Evolutionary conservation across 2,329 filamentous ascomycete genomes (phyloP).

Genomic region (Chaetomium strumarium): DNA sequence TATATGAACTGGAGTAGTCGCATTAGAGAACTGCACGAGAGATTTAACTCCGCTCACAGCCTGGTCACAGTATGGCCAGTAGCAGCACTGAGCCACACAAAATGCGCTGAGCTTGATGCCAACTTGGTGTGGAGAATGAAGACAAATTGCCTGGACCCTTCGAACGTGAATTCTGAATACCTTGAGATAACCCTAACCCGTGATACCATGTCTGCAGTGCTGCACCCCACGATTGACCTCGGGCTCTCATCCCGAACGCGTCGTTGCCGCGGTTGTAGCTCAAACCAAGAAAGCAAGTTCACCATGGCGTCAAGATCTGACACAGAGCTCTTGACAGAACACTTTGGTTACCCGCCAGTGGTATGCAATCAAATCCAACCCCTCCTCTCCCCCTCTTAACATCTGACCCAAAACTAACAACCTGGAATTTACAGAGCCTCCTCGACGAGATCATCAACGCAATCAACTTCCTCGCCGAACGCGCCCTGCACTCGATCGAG

Average conservation of each 20-base stretch:
- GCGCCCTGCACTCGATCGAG: constrained; percentile 83
- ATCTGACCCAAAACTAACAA: no score
- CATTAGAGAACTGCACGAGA: no score
- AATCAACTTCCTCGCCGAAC: constrained; percentile 88
- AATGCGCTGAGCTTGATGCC: no score
- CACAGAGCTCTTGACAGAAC: constrained; percentile 78
- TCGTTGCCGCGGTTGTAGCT: neutral
- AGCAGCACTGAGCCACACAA: no score
- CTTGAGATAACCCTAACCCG: neutral
- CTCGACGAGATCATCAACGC: constrained; percentile 98
- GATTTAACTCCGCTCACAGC: no score
- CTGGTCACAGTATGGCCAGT: no score
- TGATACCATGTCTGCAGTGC: neutral
- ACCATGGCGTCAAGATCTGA: constrained; percentile 35
- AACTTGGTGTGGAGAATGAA: no score
- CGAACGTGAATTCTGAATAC: no score
- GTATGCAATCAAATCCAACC: constrained; percentile 49
- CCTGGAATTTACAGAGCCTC: constrained; percentile 56
- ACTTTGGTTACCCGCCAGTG: constrained; percentile 89
- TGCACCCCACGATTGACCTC: neutral
- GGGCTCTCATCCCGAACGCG: neutral
- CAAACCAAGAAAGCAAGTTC: neutral
- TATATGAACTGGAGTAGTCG: no score
- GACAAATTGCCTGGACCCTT: no score
- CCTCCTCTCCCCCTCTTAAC: constrained; percentile 10